These are phyloP conservation scores for Elongisporangium senticosum DNA, from an alignment of 352 stramenopile species.

Conservation along the genomic window DNA sequence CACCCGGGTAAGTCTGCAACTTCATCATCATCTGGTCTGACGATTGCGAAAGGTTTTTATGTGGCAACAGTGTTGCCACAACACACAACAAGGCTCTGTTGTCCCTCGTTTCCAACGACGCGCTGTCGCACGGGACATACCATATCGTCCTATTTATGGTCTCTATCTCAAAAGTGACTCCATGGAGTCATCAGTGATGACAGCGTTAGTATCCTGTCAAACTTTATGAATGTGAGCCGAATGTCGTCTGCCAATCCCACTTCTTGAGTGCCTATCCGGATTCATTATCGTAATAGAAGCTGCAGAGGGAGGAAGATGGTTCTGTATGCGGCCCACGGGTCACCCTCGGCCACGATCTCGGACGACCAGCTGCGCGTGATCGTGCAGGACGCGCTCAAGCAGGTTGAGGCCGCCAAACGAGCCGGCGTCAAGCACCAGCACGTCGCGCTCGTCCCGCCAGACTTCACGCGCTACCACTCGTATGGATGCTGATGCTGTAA, in stretches of 20 bases:
- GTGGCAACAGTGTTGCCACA: no score
- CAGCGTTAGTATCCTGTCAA: neutral
- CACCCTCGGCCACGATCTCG: constrained; percentile 50
- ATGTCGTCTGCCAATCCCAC: no score
- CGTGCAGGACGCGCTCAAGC: constrained; percentile 50
- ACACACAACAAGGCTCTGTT: constrained; percentile 5
- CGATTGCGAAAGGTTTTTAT: constrained; percentile 9
- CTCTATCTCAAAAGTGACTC: no score
- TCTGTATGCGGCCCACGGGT: constrained; percentile 71
- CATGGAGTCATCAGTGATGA: neutral
- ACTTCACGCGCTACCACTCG: constrained; percentile 96
- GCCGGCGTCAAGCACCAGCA: constrained; percentile 49
- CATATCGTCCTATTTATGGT: no score
- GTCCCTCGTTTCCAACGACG: neutral
- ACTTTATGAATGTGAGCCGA: neutral
- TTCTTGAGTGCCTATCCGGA: no score
- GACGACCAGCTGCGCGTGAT: constrained; percentile 59
- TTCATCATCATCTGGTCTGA: constrained; percentile 10
- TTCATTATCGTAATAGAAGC: neutral
- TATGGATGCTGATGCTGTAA: constrained; percentile 22
- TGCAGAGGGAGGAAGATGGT: constrained; percentile 31
- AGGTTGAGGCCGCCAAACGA: constrained; percentile 38
- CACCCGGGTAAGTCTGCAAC: constrained; percentile 48
- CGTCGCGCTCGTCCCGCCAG: constrained; percentile 91
- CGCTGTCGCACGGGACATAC: neutral